phyloP scores from a whole-genome alignment of 2,329 filamentous ascomycete genomes.

The Beauveria brongniartii region DNA sequence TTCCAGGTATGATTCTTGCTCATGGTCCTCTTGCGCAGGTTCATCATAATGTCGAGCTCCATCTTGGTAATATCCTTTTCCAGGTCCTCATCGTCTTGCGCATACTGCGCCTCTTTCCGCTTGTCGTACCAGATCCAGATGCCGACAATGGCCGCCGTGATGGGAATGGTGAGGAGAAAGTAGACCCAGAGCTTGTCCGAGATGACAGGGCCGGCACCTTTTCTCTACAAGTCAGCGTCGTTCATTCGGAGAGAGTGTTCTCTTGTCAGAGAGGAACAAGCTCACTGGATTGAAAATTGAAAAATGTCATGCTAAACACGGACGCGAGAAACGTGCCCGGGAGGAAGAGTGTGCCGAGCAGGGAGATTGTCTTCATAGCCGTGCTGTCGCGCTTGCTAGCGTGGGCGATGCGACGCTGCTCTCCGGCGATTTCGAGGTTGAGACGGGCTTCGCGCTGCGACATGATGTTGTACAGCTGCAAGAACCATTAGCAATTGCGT shows the following conservation, averaged over 20 bases:
- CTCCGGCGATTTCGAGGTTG: slow-evolving; percentile 54
- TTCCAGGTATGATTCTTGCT: slow-evolving; percentile 48
- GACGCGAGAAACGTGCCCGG: slow-evolving; percentile 56
- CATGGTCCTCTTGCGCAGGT: slow-evolving; percentile 49
- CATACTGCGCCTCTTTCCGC: slow-evolving; percentile 40
- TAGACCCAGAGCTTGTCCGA: slow-evolving; percentile 53
- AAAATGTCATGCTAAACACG: slow-evolving; percentile 59
- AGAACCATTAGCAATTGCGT: background rate
- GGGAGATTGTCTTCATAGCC: slow-evolving; percentile 57
- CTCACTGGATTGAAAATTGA: slow-evolving; percentile 48
- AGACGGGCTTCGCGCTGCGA: slow-evolving; percentile 57
- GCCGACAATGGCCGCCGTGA: slow-evolving; percentile 46
- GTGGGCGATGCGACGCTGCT: slow-evolving; percentile 51
- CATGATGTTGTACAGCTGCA: slow-evolving; percentile 57
- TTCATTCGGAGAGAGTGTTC: background rate
- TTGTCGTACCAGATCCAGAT: slow-evolving; percentile 48
- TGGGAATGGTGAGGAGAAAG: slow-evolving; percentile 51
- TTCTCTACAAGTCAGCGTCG: background rate
- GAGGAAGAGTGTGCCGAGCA: slow-evolving; percentile 55
- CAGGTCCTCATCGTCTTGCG: slow-evolving; percentile 41
- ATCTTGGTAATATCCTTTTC: slow-evolving; percentile 47
- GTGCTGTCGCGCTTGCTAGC: slow-evolving; percentile 54
- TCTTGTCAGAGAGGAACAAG: slow-evolving; percentile 6
- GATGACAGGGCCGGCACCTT: slow-evolving; percentile 33
- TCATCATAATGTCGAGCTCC: slow-evolving; percentile 49